Conservation (phyloP, 2,329 filamentous ascomycete genomes). For the Xylariaceae sp. region DNA sequence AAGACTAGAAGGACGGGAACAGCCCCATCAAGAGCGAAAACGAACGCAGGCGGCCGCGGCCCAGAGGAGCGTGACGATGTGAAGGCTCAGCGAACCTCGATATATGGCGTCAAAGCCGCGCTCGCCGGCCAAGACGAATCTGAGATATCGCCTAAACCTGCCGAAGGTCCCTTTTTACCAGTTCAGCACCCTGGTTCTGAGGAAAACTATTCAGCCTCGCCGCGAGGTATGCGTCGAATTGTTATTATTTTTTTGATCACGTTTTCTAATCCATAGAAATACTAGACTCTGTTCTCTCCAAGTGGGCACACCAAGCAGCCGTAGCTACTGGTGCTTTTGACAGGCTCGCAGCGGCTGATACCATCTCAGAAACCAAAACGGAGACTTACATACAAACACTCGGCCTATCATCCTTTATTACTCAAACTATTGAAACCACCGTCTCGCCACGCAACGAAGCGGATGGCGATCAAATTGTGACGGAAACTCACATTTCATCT, state of each 20-base stretch:
- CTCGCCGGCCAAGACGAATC: slow-evolving; percentile 33
- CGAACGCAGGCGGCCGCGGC: slow-evolving; percentile 1
- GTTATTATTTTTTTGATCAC: neutral
- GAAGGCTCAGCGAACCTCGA: slow-evolving; percentile 32
- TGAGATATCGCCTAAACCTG: slow-evolving; percentile 30
- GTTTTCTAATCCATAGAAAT: slow-evolving; percentile 6
- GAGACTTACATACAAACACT: slow-evolving; percentile 48
- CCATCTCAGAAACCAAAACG: slow-evolving; percentile 38
- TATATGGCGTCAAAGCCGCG: slow-evolving; percentile 36
- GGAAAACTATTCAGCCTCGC: slow-evolving; percentile 40
- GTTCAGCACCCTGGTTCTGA: slow-evolving; percentile 31
- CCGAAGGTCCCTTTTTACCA: slow-evolving; percentile 25
- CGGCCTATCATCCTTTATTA: slow-evolving; percentile 52
- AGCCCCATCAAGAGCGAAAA: slow-evolving; percentile 30
- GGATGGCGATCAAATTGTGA: slow-evolving; percentile 45
- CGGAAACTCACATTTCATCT: slow-evolving; percentile 48
- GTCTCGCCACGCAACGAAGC: slow-evolving; percentile 45
- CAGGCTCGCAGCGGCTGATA: slow-evolving; percentile 42
- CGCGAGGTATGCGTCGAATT: slow-evolving; percentile 41
- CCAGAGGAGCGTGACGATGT: slow-evolving; percentile 13
- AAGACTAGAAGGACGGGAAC: slow-evolving; percentile 47
- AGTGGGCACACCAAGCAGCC: slow-evolving; percentile 49
- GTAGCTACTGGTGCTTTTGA: slow-evolving; percentile 44
- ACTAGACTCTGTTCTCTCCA: slow-evolving; percentile 54
- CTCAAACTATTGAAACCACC: slow-evolving; percentile 49